phyloP scores from a whole-genome alignment of 768 basidiomycete genomes.

The Pulveroboletus sp. region DNA sequence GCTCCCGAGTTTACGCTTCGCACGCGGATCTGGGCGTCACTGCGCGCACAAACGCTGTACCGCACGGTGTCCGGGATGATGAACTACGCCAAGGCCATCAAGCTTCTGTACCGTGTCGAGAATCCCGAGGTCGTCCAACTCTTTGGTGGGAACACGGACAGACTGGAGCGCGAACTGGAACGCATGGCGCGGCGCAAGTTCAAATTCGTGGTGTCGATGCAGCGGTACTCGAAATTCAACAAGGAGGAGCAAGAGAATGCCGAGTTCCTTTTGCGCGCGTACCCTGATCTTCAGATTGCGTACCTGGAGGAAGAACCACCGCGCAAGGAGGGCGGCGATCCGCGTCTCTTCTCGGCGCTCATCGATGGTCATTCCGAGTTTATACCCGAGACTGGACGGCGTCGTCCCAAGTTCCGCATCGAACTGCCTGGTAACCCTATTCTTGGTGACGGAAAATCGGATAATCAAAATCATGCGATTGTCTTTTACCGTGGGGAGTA shows the following conservation, averaged over 20 bases:
- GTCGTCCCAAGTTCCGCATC: conserved; percentile 96
- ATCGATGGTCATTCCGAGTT: conserved; percentile 99
- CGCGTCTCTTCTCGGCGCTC: conserved; percentile 91
- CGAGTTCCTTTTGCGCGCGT: conserved; percentile 94
- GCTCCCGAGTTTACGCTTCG: conserved; percentile 98
- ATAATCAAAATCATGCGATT: conserved; percentile 99
- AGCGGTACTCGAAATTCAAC: conserved; percentile 98
- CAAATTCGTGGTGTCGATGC: conserved; percentile 99
- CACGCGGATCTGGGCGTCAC: conserved; percentile 98
- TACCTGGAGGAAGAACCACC: conserved; percentile 96
- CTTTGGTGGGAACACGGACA: conserved; percentile 97
- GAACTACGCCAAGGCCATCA: conserved; percentile 99
- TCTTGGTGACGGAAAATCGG: conserved; percentile 97
- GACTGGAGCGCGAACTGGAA: conserved; percentile 92
- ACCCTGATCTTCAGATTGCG: conserved; percentile 97
- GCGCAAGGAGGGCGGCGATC: conserved; percentile 92
- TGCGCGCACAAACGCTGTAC: conserved; percentile 97
- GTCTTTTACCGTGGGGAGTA: conserved; percentile 99
- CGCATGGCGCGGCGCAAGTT: conserved; percentile 98
- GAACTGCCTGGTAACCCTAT: conserved; percentile 99
- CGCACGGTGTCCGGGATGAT: conserved; percentile 99
- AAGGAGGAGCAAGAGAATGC: conserved; percentile 99
- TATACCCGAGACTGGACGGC: conserved; percentile 79
- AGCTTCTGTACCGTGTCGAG: conserved; percentile 97
- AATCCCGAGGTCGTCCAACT: conserved; percentile 98